Evolutionary conservation across 768 basidiomycete genomes (phyloP), one percentile per base, ranked within the genome.

Genomic region (Suillus sp.): DNA sequence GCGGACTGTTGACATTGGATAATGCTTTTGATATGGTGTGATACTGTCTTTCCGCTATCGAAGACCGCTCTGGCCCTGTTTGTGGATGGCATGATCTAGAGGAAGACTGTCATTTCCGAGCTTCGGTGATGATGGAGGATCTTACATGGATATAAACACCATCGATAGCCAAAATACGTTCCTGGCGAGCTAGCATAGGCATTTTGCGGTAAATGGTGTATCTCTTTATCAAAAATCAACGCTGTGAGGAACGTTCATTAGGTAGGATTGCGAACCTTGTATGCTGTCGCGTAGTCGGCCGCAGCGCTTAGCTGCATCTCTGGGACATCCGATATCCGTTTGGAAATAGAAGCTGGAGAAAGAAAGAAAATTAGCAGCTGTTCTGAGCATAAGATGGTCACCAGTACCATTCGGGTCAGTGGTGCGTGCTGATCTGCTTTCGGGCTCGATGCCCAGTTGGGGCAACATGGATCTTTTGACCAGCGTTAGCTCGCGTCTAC

Each of bases 141-240:
- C 85, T 65, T 63, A 94, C 93, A 72, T 95, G 93, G 40, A 97
- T 87, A 69, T 98, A 98, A 66, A 89, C 92, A 4, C 95, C 95
- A 74, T 99, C 97, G 65, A 99, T 93, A 16, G 96, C 96, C 2
- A 99, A 83, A 2, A 88, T 87, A 6, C 96, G 87, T 72, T 96
- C 94, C 68, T 95, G 95, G 25, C 94, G 86, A 54, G 99, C 88
- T 30, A 94, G 79, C 91, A 96, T 96, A 2, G 96, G 95, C 75
- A 96, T 86, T 78, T 96, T 99, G 55, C 96, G 90, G 72, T 92
- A 93, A 20, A 99, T 92, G 0, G 87, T 91, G 69, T 89, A 99
- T 84, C 92, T 91, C 93, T 95, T 30, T 22, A 20, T 35, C 40
- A 11, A 37, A 27, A 57, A 38, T 47, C 13, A 51, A 37, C 54